phyloP scores from a whole-genome alignment of 805 yeast genomes.

The Candida silvatica region DNA sequence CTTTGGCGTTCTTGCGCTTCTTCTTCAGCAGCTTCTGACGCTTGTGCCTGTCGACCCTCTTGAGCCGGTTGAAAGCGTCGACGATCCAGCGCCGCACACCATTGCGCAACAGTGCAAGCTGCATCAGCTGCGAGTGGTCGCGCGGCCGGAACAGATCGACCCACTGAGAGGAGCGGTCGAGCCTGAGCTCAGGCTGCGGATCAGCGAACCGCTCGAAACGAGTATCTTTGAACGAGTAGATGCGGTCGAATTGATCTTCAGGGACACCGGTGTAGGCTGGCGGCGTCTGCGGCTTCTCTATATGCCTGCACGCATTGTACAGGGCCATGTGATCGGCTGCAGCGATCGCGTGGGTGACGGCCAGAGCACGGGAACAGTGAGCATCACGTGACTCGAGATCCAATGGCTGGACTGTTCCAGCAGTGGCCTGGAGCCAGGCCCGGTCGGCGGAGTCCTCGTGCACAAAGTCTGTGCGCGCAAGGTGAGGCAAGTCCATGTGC shows the following conservation, averaged over 20 bases:
- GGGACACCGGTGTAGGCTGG: no score
- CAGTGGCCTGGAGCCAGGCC: neutral
- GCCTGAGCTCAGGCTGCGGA: neutral
- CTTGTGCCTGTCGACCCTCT: slow-evolving; percentile 21
- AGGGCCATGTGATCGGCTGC: no score
- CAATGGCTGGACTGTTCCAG: no score
- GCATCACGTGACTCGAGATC: no score
- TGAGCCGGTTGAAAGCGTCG: slow-evolving; percentile 27
- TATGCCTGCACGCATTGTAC: no score
- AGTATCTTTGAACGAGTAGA: slow-evolving; percentile 5
- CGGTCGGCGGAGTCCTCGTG: slow-evolving; percentile 15
- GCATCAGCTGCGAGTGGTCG: slow-evolving; percentile 25
- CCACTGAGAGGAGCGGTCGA: slow-evolving; percentile 24
- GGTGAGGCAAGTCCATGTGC: slow-evolving; percentile 24
- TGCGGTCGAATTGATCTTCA: no score
- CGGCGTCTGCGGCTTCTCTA: no score
- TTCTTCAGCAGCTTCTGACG: slow-evolving; percentile 14
- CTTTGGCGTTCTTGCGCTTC: slow-evolving; percentile 9
- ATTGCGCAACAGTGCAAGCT: slow-evolving; percentile 17
- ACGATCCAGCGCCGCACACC: slow-evolving; percentile 31
- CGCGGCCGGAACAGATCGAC: slow-evolving; percentile 36
- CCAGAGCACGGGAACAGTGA: no score
- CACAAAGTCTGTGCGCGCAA: slow-evolving; percentile 26
- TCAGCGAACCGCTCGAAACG: slow-evolving; percentile 8
- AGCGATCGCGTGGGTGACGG: no score